Evolutionary conservation across 2,329 filamentous ascomycete genomes (phyloP).

Genomic region (Scytalidium sp.): DNA sequence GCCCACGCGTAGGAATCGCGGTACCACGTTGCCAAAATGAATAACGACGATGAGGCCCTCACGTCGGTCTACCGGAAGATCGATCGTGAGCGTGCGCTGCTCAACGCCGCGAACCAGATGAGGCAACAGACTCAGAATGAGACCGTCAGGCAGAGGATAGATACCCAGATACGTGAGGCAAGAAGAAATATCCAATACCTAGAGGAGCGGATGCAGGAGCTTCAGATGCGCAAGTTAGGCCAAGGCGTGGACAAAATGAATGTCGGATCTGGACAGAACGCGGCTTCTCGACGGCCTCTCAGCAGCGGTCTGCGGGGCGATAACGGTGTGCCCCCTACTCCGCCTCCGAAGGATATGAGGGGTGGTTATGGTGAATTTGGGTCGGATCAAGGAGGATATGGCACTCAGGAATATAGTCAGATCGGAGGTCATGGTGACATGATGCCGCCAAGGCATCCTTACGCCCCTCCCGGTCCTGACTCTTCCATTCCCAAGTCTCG

Average conservation of each 20-base stretch:
- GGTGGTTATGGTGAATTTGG: conserved; percentile 41
- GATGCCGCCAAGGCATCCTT: conserved; percentile 80
- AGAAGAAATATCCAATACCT: conserved; percentile 93
- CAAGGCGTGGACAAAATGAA: conserved; percentile 66
- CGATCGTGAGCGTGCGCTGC: conserved; percentile 91
- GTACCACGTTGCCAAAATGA: conserved; percentile 37
- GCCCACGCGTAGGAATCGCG: neutral
- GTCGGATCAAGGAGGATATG: conserved; percentile 62
- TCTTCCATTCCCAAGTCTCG: conserved; percentile 68
- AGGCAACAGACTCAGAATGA: conserved; percentile 94
- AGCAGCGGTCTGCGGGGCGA: conserved; percentile 45
- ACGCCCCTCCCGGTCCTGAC: conserved; percentile 67
- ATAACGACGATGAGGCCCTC: conserved; percentile 63
- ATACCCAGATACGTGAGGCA: conserved; percentile 91
- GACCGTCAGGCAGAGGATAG: conserved; percentile 82
- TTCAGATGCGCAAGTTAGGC: conserved; percentile 77
- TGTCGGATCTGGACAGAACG: conserved; percentile 44
- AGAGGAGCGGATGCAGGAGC: conserved; percentile 84
- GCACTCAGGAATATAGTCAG: conserved; percentile 52
- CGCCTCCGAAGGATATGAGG: conserved; percentile 71
- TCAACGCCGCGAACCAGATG: conserved; percentile 93
- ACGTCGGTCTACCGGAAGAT: conserved; percentile 94
- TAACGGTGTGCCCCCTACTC: conserved; percentile 51
- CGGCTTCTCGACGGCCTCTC: conserved; percentile 36
- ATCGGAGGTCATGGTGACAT: conserved; percentile 65